phyloP scores from a whole-genome alignment of 129 eudicot genomes.

The Chrysanthemum seticuspe region DNA sequence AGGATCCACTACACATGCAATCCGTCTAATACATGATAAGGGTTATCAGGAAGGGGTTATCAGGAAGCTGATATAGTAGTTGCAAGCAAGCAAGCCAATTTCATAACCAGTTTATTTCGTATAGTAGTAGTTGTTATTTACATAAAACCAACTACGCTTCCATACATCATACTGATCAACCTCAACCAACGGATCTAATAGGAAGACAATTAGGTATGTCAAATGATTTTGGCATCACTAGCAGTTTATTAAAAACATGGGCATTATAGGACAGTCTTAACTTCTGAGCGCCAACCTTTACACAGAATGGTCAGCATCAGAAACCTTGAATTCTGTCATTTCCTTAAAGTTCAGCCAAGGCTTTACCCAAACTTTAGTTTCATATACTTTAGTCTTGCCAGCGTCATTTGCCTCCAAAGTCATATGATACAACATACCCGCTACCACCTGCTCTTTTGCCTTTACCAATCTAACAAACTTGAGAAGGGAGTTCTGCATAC shows the following conservation, averaged over 20 bases:
- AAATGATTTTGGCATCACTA: conserved; percentile 4
- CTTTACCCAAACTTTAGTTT: conserved; percentile 57
- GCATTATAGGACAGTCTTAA: neutral
- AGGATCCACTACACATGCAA: neutral
- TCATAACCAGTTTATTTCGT: neutral
- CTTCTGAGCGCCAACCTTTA: conserved; percentile 4
- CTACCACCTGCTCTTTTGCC: conserved; percentile 56
- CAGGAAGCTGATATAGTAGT: neutral
- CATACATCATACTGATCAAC: conserved; percentile 3
- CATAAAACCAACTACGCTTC: conserved; percentile 15
- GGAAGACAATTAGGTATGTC: conserved; percentile 11
- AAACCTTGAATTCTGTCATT: conserved; percentile 45
- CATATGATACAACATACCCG: conserved; percentile 48
- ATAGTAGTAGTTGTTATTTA: conserved; percentile 7
- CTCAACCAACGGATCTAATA: too few species aligned
- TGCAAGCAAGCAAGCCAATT: neutral
- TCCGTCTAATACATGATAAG: too few species aligned
- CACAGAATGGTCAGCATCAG: conserved; percentile 15
- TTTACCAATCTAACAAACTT: conserved; percentile 42
- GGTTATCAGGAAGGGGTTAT: too few species aligned
- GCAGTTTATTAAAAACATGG: conserved; percentile 10
- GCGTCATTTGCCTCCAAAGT: conserved; percentile 48
- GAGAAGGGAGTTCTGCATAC: conserved; percentile 39
- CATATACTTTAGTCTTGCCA: conserved; percentile 39
- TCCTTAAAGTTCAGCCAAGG: conserved; percentile 60